Evolutionary conservation across 192 early-diverging fungal species (phyloP).

Genomic region (Podila minutissima): DNA sequence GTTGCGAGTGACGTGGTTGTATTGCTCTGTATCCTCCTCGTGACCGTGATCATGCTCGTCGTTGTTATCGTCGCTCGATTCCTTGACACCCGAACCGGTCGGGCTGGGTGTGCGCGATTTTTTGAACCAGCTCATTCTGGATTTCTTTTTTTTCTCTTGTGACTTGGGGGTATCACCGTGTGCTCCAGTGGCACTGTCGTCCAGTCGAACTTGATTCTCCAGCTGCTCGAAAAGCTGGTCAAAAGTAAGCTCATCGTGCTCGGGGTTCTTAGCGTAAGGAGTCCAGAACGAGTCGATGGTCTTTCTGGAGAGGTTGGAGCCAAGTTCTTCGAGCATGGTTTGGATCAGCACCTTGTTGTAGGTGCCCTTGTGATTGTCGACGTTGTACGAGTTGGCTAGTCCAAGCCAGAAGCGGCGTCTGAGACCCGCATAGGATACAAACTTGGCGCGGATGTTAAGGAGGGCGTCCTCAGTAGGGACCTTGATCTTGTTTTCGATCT

Average conservation of each 20-base stretch:
- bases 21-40: conserved; percentile 9
- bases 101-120: background rate
- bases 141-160: conserved; percentile 6
- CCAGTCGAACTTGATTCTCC: conserved; percentile 56
- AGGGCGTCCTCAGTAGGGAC: conserved; percentile 53
- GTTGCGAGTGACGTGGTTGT: conserved; percentile 11
- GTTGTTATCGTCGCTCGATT: conserved; percentile 7
- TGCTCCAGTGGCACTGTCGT: conserved; percentile 13
- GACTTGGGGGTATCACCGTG: background rate
- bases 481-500: conserved; percentile 46
- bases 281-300: conserved; percentile 70
- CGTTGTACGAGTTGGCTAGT: conserved; percentile 68
- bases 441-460: conserved; percentile 66
- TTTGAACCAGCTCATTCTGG: conserved; percentile 28
- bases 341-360: conserved; percentile 70
- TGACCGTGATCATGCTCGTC: conserved; percentile 3
- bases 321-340: conserved; percentile 77
- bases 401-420: conserved; percentile 78
- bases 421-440: conserved; percentile 71
- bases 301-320: conserved; percentile 70
- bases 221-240: conserved; percentile 69
- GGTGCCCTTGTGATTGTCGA: conserved; percentile 32
- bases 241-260: conserved; percentile 68
- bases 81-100: background rate
- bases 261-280: conserved; percentile 56